Percentiles rank a stretch among this genome's conserved stretches.
Evolutionary conservation across 2,329 filamentous ascomycete genomes (phyloP).

Genomic region (Fusarium foetens): DNA sequence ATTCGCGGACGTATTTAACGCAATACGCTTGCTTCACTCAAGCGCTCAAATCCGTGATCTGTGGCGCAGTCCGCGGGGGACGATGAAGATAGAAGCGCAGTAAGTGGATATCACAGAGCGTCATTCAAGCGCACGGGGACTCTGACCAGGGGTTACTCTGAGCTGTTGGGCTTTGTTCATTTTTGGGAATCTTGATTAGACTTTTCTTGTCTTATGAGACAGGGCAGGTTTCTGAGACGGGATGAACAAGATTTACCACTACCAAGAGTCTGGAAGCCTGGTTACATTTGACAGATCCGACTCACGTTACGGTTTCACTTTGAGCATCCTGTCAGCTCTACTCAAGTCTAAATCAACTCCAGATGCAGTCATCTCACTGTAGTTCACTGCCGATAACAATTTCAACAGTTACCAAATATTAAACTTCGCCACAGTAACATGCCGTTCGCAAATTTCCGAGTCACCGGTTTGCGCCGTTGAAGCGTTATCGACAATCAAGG

Average conservation of each 20-base stretch:
- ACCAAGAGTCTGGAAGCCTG: conserved; percentile 9
- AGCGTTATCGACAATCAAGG: background rate
- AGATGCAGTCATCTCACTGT: background rate
- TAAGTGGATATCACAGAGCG: conserved; percentile 33
- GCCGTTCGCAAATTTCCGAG: conserved; percentile 12
- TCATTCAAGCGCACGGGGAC: conserved; percentile 9
- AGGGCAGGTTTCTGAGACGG: conserved; percentile 20
- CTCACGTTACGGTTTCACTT: conserved; percentile 19
- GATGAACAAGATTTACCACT: conserved; percentile 8
- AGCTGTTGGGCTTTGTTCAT: conserved; percentile 5
- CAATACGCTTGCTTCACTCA: conserved; percentile 11
- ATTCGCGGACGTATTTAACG: conserved; percentile 18
- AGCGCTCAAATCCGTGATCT: conserved; percentile 25
- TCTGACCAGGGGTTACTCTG: conserved; percentile 10
- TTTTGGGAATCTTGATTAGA: conserved; percentile 16
- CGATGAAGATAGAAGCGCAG: background rate
- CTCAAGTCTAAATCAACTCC: background rate
- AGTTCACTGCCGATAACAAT: background rate
- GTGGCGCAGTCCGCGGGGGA: conserved; percentile 38
- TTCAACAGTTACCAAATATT: background rate
- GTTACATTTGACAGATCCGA: conserved; percentile 8
- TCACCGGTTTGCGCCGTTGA: background rate
- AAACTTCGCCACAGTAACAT: conserved; percentile 1
- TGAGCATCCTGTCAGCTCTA: background rate
- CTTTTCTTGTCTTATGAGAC: conserved; percentile 4